Base-by-base conservation (phyloP, 257 asterid genomes). In the Solanum lignicaule region DNA sequence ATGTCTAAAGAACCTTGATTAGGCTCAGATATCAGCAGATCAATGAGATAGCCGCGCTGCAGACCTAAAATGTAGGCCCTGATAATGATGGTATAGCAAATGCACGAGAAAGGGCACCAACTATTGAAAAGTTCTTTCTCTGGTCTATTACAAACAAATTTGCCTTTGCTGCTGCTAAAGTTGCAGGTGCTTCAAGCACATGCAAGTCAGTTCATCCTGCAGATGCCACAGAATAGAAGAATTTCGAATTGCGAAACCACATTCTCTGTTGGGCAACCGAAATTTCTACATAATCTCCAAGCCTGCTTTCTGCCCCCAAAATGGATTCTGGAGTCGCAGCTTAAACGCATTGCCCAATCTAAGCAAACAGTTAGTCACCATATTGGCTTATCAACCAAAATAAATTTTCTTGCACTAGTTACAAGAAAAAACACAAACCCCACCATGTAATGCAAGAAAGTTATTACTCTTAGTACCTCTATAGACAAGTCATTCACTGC, bases 31-130 rank as follows among this genome's bases (percentile, higher is more conserved):
- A 92, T 88, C 66, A 92, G 84, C 76, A 92, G 86, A 85, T 93
- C 97, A 48, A 90, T 48, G 88, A 93, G 97, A 93, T 93, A 91
- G 72, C 94, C 92, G 87, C 94, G 68, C 94, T 92, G 86, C 94
- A 94, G 85, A 89, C 91, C 90, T 93, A 96, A 88, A 95, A 91
- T 81, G 98, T 87, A 89, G 96, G 96, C 87, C 97, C 96, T 31
- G 97, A 92, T 31, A 95, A 94, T 35, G 98, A 94, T 52, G 98
- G 98, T 83, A 92, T 76, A 55, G 96, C 93, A 85, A 95, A 69
- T 35, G 96, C 94, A 23, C 96, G 94, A 81, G 98, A 94, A 93
- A 96, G 83, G 75, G 94, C 91, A 79, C 93, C 95, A 90, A 90
- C 94, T 84, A 94, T 92, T 48, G 96, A 93, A 84, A 96, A 86